Conservation (phyloP, 2,329 filamentous ascomycete genomes). For the Dothideomycetes sp. region DNA sequence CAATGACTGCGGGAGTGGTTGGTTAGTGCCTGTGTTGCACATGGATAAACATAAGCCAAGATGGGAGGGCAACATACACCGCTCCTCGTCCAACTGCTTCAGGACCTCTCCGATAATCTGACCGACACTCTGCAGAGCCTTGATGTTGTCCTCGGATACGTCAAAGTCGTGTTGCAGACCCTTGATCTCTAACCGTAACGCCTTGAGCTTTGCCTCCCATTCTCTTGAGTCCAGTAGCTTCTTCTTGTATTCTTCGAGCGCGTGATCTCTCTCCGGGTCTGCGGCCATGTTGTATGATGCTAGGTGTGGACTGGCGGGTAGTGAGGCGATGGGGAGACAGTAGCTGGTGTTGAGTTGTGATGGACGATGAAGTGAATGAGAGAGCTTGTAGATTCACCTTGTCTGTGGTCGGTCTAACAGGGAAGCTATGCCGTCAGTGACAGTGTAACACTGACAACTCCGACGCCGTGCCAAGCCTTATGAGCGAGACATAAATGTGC, state of each 20-base stretch:
- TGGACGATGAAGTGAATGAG: too few species aligned
- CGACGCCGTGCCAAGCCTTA: too few species aligned
- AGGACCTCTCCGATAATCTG: conserved; percentile 99
- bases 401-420: too few species aligned
- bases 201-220: conserved; percentile 97
- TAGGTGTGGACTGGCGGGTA: too few species aligned
- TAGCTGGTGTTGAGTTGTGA: too few species aligned
- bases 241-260: conserved; percentile 44
- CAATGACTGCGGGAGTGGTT: conserved; percentile 60
- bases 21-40: background rate
- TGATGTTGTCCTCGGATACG: conserved; percentile 97
- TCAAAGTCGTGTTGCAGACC: conserved; percentile 90
- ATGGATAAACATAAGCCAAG: background rate
- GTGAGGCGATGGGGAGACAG: too few species aligned
- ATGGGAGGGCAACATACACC: conserved; percentile 58
- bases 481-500: too few species aligned
- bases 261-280: conserved; percentile 43
- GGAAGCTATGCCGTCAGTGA: too few species aligned
- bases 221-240: conserved; percentile 80
- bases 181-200: conserved; percentile 90
- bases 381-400: too few species aligned
- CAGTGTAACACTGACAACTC: too few species aligned
- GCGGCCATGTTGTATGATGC: conserved; percentile 18
- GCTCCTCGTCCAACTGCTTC: conserved; percentile 96
- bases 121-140: conserved; percentile 95